Percentiles rank a stretch among this genome's conserved stretches.
phyloP scores from a whole-genome alignment of 1,284 basidiomycete genomes.

The Ceratobasidium theobromae region DNA sequence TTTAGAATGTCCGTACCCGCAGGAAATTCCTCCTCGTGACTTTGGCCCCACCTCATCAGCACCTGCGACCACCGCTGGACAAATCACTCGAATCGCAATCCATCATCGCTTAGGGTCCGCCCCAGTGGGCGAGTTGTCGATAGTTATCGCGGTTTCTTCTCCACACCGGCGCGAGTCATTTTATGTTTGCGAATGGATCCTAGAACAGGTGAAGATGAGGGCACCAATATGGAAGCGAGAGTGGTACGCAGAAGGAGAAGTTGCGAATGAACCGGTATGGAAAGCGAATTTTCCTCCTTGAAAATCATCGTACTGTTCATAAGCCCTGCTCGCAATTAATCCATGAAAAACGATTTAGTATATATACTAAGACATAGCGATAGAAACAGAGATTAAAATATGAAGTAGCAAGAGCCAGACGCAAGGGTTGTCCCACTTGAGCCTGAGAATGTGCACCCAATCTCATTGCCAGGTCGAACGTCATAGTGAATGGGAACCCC shows the following conservation, averaged over 20 bases:
- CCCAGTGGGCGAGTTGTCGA: constrained; percentile 76
- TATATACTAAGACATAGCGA: too few relatives aligned
- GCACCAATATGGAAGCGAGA: constrained; percentile 91
- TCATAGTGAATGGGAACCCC: too few relatives aligned
- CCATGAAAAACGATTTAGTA: too few relatives aligned
- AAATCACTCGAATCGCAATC: constrained; percentile 53
- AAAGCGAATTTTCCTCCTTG: constrained; percentile 34
- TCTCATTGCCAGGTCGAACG: too few relatives aligned
- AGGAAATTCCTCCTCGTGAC: constrained; percentile 6
- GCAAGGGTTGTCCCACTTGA: too few relatives aligned
- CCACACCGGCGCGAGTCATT: constrained; percentile 84
- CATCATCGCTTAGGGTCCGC: constrained; percentile 81
- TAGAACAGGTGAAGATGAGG: constrained; percentile 80
- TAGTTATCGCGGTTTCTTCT: constrained; percentile 83
- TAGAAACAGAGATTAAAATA: too few relatives aligned
- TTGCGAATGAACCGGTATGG: constrained; percentile 23
- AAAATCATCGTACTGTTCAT: neutral
- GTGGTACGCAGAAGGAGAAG: constrained; percentile 53
- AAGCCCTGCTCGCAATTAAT: neutral
- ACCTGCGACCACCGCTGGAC: constrained; percentile 30
- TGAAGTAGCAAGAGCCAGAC: too few relatives aligned
- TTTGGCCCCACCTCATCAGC: constrained; percentile 36
- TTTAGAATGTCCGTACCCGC: neutral
- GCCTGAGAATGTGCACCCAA: too few relatives aligned
- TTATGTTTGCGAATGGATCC: constrained; percentile 72